A percentile compares a stretch with the other conserved stretches of the same genome.
These are phyloP conservation scores for Halophytophthora polymorphica DNA, from an alignment of 352 stramenopile species.

Conservation along the genomic window DNA sequence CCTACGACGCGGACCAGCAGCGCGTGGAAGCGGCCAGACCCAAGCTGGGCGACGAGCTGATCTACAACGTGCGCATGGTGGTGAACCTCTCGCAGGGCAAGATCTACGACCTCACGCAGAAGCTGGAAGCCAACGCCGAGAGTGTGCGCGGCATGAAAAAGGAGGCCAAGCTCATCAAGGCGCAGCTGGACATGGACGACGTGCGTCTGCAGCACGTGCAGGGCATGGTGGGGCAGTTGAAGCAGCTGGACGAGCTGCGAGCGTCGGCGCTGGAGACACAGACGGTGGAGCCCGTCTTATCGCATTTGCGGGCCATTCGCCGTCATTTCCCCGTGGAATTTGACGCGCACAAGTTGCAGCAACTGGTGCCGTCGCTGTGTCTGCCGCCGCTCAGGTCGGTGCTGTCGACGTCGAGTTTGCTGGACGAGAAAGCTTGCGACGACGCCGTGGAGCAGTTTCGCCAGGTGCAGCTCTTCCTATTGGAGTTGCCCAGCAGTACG, in stretches of 20 bases:
- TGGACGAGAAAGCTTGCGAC: slow-evolving; percentile 23
- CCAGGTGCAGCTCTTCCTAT: slow-evolving; percentile 57
- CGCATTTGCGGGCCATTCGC: slow-evolving; percentile 41
- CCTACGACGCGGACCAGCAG: slow-evolving; percentile 51
- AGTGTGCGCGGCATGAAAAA: slow-evolving; percentile 56
- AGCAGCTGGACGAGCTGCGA: slow-evolving; percentile 33
- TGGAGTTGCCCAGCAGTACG: slow-evolving; percentile 31
- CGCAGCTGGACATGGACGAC: slow-evolving; percentile 56
- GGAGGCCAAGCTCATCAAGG: slow-evolving; percentile 59
- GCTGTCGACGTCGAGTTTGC: slow-evolving; percentile 36
- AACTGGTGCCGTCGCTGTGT: slow-evolving; percentile 66
- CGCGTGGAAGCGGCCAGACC: slow-evolving; percentile 45
- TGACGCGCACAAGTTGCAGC: slow-evolving; percentile 66
- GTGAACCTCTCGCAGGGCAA: slow-evolving; percentile 80
- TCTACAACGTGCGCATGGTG: slow-evolving; percentile 90
- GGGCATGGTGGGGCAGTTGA: slow-evolving; percentile 42
- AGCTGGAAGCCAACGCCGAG: slow-evolving; percentile 50
- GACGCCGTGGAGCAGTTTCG: slow-evolving; percentile 46
- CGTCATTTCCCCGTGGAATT: slow-evolving; percentile 59
- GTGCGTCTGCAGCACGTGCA: slow-evolving; percentile 50
- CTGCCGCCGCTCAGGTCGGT: slow-evolving; percentile 56
- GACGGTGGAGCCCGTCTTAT: slow-evolving; percentile 41
- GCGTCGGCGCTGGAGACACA: slow-evolving; percentile 30
- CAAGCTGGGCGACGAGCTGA: slow-evolving; percentile 88
- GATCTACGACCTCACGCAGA: slow-evolving; percentile 75